phyloP scores from a whole-genome alignment of 2,329 filamentous ascomycete genomes.

The Periconia macrospinosa region DNA sequence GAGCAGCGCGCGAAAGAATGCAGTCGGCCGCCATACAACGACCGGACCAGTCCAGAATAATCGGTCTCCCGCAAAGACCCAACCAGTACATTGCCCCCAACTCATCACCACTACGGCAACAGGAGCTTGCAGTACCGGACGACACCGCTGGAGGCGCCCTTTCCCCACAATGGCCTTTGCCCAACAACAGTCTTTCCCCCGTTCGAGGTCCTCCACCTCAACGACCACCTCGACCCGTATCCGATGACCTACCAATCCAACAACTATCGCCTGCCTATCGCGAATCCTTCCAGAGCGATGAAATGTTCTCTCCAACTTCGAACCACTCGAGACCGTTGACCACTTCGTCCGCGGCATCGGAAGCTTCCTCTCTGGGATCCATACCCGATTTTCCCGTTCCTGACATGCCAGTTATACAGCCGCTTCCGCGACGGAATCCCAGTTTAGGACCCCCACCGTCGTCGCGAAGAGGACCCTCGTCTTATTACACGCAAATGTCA shows the following conservation, averaged over 20 bases:
- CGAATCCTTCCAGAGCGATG: constrained; percentile 34
- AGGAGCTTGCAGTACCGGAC: constrained; percentile 18
- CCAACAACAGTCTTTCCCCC: constrained; percentile 37
- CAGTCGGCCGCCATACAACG: constrained; percentile 31
- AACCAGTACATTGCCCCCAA: constrained; percentile 36
- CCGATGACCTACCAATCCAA: constrained; percentile 38
- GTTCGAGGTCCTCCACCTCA: constrained; percentile 44
- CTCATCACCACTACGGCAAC: constrained; percentile 11
- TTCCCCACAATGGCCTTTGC: constrained; percentile 51
- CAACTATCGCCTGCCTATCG: constrained; percentile 27
- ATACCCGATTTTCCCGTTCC: constrained; percentile 47
- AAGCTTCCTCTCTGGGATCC: constrained; percentile 42
- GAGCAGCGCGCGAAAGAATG: constrained; percentile 39
- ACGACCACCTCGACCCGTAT: constrained; percentile 44
- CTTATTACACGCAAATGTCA: constrained; percentile 52
- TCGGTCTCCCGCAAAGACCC: constrained; percentile 39
- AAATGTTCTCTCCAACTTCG: constrained; percentile 35
- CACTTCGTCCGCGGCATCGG: constrained; percentile 41
- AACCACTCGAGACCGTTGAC: constrained; percentile 39
- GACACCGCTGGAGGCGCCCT: constrained; percentile 15
- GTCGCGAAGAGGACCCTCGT: constrained; percentile 50
- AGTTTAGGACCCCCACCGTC: constrained; percentile 54
- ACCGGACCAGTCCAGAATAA: constrained; percentile 35
- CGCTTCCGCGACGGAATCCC: constrained; percentile 40
- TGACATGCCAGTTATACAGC: constrained; percentile 37